Base-by-base conservation (phyloP, 768 basidiomycete genomes). In the Panellus pusillus region DNA sequence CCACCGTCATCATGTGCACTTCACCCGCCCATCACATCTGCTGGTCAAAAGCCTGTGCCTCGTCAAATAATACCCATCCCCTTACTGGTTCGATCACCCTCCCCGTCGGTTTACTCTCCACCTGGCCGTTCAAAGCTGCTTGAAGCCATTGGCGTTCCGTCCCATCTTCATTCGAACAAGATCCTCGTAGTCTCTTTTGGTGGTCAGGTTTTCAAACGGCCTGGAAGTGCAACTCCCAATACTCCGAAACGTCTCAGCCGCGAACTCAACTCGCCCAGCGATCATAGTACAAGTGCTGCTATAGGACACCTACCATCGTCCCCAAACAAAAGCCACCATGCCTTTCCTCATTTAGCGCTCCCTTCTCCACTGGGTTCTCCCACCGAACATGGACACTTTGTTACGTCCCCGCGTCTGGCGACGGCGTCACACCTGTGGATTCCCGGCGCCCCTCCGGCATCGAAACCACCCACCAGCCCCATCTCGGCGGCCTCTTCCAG, bases 111-210 rank as follows among this genome's bases (percentile, higher is more conserved):
- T 4, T 86, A 86, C 66, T 80, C 81, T 1, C 58, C 66, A 0
- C 65, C 71, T 46, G 86, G 85, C 13, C 78, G 87, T n/a, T 63
- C 73, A 11, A 65, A 63, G 6, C 66, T 91, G n/a, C 76, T 91
- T 4, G 57, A 65, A 2, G 76, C 77, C 1, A 75, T 89, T 39
- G 87, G 86, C 18, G 69, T 92, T 0, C 86, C 88, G 0, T 45
- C 50, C 11, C 60, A 79, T 15, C 65, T 76, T 6, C 80, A 84
- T 5, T 68, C 58, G 18, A 83, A 80, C 3, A 86, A 81, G 62
- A 79, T 92, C 38, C 75, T 91, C 24, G 71, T 91, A 24, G 87
- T 92, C 7, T 91, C 89, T 1, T 92, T 92, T 63, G 89, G 89
- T 14, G 89, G 89, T 0, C 89, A 92, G 61, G 72, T 84, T 8